A percentile compares a stretch with the other conserved stretches of the same genome.
phyloP scores from a whole-genome alignment of 2,329 filamentous ascomycete species.

The Diaporthe helianthi region DNA sequence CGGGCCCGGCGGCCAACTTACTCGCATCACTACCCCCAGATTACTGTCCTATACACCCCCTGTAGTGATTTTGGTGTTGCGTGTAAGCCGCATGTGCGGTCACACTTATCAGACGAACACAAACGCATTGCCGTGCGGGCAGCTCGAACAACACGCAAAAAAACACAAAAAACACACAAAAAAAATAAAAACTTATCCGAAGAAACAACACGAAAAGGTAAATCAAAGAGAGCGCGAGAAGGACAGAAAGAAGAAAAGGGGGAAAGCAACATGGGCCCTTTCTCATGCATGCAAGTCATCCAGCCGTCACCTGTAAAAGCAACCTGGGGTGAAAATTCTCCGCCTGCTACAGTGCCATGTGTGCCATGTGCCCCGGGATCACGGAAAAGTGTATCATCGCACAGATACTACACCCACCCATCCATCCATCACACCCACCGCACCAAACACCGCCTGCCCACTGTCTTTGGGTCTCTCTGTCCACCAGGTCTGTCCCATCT shows the following conservation, averaged over 20 bases:
- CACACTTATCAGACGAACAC: conserved; percentile 15
- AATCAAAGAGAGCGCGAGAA: not conserved
- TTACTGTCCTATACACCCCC: not conserved
- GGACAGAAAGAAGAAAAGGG: not conserved
- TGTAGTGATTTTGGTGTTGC: not conserved
- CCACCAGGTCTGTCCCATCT: not conserved
- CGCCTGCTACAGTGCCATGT: conserved; percentile 19
- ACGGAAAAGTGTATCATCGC: conserved; percentile 24
- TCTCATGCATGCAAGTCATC: conserved; percentile 20
- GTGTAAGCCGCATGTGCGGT: not conserved
- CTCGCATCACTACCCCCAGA: not conserved
- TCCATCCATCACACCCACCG: too few species aligned
- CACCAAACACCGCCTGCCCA: not conserved
- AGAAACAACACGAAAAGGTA: not conserved
- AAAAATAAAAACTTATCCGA: too few species aligned
- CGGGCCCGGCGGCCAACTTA: conserved; percentile 13
- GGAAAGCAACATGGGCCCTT: not conserved
- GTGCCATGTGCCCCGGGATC: conserved; percentile 21
- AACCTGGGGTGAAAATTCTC: conserved; percentile 23
- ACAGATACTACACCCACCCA: conserved; percentile 7
- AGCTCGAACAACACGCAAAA: conserved; percentile 13
- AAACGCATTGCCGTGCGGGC: not conserved
- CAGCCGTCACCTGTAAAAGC: conserved; percentile 7
- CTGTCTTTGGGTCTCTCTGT: not conserved
- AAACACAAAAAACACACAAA: not conserved